Conservation (phyloP, 2,329 filamentous ascomycete species). For the Sporothrix pseudoabietina region DNA sequence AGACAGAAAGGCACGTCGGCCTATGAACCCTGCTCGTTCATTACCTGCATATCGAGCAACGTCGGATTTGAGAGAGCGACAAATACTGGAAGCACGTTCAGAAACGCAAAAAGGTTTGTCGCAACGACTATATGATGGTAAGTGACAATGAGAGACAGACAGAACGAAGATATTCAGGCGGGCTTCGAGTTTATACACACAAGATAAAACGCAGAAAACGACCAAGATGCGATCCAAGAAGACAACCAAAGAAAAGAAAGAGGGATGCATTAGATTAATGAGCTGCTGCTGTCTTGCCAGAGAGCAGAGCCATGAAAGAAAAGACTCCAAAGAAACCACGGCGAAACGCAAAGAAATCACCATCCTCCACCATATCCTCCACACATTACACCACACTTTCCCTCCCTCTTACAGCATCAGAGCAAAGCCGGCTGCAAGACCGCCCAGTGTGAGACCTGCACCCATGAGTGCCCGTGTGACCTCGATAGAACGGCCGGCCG, state of each 20-base stretch:
- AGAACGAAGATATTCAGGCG: neutral
- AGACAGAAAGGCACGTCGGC: neutral
- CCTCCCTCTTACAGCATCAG: slow-evolving; percentile 47
- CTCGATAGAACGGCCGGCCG: slow-evolving; percentile 40
- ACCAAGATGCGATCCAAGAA: neutral
- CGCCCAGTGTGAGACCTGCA: slow-evolving; percentile 33
- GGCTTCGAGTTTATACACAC: neutral
- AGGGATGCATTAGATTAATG: slow-evolving; percentile 10
- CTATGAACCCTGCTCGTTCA: neutral
- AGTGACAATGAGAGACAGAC: neutral
- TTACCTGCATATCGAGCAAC: neutral
- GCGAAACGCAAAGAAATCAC: neutral
- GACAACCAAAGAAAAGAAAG: neutral
- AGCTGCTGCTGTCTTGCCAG: neutral
- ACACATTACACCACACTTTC: neutral
- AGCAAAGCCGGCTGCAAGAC: slow-evolving; percentile 40
- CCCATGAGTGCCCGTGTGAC: slow-evolving; percentile 38
- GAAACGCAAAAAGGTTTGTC: neutral
- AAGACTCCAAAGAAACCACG: neutral
- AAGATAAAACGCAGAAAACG: neutral
- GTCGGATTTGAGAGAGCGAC: neutral
- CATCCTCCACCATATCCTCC: neutral
- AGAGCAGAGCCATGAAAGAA: neutral
- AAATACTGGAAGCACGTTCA: no score
- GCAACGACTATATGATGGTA: neutral